Conservation (phyloP, 345 rosid genomes). For the Nasturtium officinale region DNA sequence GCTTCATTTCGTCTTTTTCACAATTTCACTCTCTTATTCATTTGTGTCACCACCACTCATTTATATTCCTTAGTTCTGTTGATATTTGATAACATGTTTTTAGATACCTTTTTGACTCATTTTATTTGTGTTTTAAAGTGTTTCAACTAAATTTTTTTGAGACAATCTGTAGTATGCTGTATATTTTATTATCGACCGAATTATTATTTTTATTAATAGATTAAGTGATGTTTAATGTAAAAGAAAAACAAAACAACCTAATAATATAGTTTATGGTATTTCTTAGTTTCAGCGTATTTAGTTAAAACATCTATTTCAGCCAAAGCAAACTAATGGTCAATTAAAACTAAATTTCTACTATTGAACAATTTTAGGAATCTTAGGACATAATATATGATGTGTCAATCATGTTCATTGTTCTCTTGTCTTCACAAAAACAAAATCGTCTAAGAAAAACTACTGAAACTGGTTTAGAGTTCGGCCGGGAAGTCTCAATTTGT, state of each 20-base stretch:
- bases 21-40: not conserved
- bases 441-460: not conserved
- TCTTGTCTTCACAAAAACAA: not conserved
- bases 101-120: not conserved
- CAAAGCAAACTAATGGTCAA: not conserved
- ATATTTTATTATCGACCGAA: too few species aligned
- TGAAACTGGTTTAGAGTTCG: not conserved
- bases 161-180: too few species aligned
- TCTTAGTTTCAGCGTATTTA: too few species aligned
- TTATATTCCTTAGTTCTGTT: too few species aligned
- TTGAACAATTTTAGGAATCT: not conserved
- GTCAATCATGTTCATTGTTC: not conserved
- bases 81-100: too few species aligned
- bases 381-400: not conserved
- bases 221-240: too few species aligned
- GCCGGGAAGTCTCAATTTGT: not conserved
- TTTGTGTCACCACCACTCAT: not conserved
- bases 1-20: not conserved
- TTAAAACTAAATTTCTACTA: not conserved
- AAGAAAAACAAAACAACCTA: too few species aligned
- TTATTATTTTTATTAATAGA: too few species aligned
- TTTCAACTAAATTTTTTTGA: too few species aligned
- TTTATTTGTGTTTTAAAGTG: too few species aligned
- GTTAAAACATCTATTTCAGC: not conserved
- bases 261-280: too few species aligned